Conservation (phyloP, 306 rosid species). For the Pterocarpus macrocarpus region DNA sequence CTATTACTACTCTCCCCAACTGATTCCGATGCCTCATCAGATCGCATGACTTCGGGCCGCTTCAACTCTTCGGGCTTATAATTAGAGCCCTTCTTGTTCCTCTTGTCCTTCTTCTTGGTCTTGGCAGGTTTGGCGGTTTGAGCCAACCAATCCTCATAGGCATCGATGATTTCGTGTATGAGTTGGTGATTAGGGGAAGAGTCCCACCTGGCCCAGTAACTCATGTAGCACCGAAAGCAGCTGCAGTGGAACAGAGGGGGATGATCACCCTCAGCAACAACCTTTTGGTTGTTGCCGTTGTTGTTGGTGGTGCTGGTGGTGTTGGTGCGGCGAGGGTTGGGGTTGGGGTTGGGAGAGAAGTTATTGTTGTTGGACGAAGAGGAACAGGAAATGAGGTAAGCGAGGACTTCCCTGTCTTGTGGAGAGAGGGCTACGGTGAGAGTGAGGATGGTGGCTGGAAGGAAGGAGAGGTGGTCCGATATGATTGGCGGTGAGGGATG, state of each 20-base stretch:
- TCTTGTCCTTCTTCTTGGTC: slow-evolving; percentile 62
- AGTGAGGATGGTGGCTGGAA: slow-evolving; percentile 77
- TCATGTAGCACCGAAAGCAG: slow-evolving; percentile 86
- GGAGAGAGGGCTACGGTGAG: slow-evolving; percentile 73
- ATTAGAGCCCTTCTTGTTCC: slow-evolving; percentile 48
- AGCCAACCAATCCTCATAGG: slow-evolving; percentile 68
- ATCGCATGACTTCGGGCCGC: slow-evolving; percentile 39
- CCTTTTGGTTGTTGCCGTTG: background rate
- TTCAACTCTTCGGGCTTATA: slow-evolving; percentile 48
- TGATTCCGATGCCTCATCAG: slow-evolving; percentile 34
- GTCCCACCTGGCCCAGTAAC: slow-evolving; percentile 92
- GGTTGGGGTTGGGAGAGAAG: background rate
- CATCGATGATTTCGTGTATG: slow-evolving; percentile 82
- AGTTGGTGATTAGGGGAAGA: slow-evolving; percentile 78
- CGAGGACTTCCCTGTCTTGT: slow-evolving; percentile 78
- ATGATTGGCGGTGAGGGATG: slow-evolving; percentile 89
- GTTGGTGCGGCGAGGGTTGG: slow-evolving; percentile 44
- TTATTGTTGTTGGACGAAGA: slow-evolving; percentile 47
- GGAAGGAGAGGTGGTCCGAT: slow-evolving; percentile 78
- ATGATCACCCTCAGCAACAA: slow-evolving; percentile 53
- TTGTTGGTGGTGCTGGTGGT: background rate
- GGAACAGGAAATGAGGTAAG: slow-evolving; percentile 78
- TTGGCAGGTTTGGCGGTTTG: slow-evolving; percentile 40
- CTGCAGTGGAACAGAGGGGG: slow-evolving; percentile 72
- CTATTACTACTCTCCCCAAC: slow-evolving; percentile 30